Percentiles rank a stretch among this genome's conserved stretches.
Evolutionary conservation across 352 stramenopile genomes (phyloP).

Genomic region (Globisporangium camurandrum): DNA sequence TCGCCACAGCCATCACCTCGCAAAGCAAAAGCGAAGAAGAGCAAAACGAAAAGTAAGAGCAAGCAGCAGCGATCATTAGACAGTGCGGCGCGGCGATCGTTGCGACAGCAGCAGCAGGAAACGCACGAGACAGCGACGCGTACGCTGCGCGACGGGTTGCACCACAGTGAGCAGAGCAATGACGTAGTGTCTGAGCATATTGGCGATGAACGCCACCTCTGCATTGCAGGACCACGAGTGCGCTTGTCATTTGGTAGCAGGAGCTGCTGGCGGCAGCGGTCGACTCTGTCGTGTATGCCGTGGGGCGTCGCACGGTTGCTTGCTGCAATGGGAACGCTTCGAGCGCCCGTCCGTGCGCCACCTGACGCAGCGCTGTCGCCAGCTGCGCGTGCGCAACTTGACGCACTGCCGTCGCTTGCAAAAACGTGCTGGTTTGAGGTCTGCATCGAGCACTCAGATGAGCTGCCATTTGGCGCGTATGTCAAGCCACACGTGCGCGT

Average conservation of each 20-base stretch:
- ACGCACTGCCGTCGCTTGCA: constrained; percentile 4
- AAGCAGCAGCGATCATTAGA: neutral
- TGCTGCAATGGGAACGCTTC: neutral
- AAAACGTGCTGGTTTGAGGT: constrained; percentile 25
- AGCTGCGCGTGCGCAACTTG: neutral
- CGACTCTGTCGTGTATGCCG: constrained; percentile 6
- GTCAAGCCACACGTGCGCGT: constrained; percentile 33
- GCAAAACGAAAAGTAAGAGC: neutral
- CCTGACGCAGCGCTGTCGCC: neutral
- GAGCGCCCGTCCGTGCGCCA: constrained; percentile 2
- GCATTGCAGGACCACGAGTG: constrained; percentile 18
- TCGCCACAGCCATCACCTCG: constrained; percentile 2
- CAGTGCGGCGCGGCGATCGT: neutral
- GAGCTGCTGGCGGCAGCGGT: constrained; percentile 6
- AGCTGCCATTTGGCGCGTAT: constrained; percentile 41
- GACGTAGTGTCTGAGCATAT: neutral
- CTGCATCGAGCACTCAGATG: constrained; percentile 34
- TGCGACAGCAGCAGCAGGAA: neutral
- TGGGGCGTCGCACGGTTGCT: constrained; percentile 6
- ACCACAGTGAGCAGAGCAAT: neutral
- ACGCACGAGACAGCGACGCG: neutral
- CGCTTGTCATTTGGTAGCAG: constrained; percentile 16
- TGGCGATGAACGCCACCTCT: constrained; percentile 1
- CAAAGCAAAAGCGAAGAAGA: neutral
- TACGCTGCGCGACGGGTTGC: neutral